Conservation (phyloP, 768 basidiomycete genomes). For the Russula abietina region DNA sequence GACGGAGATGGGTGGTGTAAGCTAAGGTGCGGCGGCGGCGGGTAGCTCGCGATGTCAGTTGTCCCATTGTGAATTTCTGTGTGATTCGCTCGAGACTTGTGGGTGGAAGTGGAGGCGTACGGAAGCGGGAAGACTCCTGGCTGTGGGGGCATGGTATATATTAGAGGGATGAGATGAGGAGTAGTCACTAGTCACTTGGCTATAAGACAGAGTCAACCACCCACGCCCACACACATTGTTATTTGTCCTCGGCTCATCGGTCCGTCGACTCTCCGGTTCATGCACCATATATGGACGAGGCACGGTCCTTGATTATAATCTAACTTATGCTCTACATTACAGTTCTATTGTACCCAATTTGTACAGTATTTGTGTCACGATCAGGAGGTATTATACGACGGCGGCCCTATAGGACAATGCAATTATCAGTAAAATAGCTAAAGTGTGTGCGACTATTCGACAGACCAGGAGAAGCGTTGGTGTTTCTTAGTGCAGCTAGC, state of each 20-base stretch:
- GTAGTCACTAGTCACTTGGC: neutral
- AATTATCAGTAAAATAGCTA: slow-evolving; percentile 5
- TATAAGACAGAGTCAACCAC: neutral
- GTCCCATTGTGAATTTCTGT: slow-evolving; percentile 29
- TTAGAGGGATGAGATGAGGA: neutral
- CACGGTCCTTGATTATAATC: neutral
- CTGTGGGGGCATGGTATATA: slow-evolving; percentile 53
- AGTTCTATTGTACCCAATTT: neutral
- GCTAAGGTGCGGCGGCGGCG: slow-evolving; percentile 39
- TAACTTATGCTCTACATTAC: slow-evolving; percentile 12
- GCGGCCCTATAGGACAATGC: slow-evolving; percentile 33
- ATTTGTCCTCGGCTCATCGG: neutral
- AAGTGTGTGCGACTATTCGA: slow-evolving; percentile 14
- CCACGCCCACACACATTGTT: neutral
- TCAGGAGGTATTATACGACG: slow-evolving; percentile 33
- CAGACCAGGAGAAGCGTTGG: slow-evolving; percentile 54
- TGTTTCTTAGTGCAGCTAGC: slow-evolving; percentile 53
- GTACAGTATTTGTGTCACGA: neutral
- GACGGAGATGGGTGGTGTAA: slow-evolving; percentile 41
- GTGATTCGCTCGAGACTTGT: slow-evolving; percentile 35
- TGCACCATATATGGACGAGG: neutral
- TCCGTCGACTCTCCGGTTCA: neutral
- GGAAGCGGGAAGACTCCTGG: slow-evolving; percentile 62
- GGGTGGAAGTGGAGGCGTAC: slow-evolving; percentile 45
- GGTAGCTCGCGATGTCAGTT: slow-evolving; percentile 31